Evolutionary conservation across 2,329 filamentous ascomycete genomes (phyloP), one percentile per base, ranked within the genome.

Genomic region (Xylariaceae sp.): DNA sequence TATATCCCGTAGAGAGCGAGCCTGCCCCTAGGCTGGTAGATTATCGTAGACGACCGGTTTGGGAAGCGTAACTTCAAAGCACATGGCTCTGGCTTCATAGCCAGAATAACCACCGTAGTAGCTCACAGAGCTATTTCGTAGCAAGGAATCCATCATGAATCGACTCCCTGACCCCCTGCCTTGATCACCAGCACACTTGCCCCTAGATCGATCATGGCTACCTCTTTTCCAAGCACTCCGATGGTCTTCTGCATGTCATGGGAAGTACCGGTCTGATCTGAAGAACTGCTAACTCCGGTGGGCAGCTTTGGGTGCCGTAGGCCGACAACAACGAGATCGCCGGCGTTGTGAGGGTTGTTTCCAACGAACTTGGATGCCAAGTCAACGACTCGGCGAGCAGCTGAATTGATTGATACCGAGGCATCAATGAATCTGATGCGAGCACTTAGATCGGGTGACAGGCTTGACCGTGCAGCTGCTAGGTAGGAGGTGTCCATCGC

Each of bases 111-210:
- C 30, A 11, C 10, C 49, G 10, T 7, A 13, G 34, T 35, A n/a
- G 49, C 13, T 35, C 18, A 34, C 48, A 13, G 18, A 50, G 10
- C 9, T 35, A 30, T 51, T 35, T 15, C 23, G 10, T n/a, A 51
- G 6, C 52, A 50, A 13, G 35, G 3, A 13, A 17, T 11, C 37
- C 11, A 56, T 66, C 37, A 63, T 45, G 56, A 39, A 54, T 68
- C 64, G 35, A 64, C 52, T 13, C 59, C 65, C 17, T 61, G 56
- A 11, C 61, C 65, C 2, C 73, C 77, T 44, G 87, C 87, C 73
- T 90, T 86, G 34, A 92, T 79, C 57, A 92, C 82, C 56, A 92
- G 75, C 30, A 92, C 74, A 71, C 88, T 90, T 0, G 86, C 84
- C 63, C 80, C 81, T n/a, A 88, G 73, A 10, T 80, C 81, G 50